A percentile compares a stretch with the other conserved stretches of the same genome.
These are phyloP conservation scores for Prunus yedoensis DNA, from an alignment of 331 rosid species.

Conservation along the genomic window DNA sequence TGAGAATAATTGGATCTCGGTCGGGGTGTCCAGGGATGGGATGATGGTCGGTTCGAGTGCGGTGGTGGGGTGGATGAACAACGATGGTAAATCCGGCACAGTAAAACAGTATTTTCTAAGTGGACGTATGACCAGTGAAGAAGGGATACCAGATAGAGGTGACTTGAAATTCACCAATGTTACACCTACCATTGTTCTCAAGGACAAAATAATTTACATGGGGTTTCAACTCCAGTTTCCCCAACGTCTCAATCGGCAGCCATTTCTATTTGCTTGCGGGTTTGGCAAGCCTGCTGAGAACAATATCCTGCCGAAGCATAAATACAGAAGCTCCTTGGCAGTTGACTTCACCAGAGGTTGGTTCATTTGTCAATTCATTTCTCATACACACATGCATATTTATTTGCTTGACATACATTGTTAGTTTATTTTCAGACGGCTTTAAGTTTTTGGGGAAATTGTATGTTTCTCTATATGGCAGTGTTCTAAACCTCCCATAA, in stretches of 20 bases:
- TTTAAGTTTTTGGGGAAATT: background rate
- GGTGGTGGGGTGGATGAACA: slow-evolving; percentile 3
- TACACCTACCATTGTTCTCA: background rate
- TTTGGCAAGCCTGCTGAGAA: background rate
- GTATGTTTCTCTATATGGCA: too few relatives aligned
- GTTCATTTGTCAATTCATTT: background rate
- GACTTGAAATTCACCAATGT: background rate
- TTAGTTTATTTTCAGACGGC: background rate
- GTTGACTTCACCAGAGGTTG: slow-evolving; percentile 9
- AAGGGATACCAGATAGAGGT: background rate
- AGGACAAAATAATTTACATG: slow-evolving; percentile 1
- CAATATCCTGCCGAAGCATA: background rate
- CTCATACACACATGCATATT: background rate
- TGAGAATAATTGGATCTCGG: background rate
- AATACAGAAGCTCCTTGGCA: background rate
- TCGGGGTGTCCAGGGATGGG: background rate
- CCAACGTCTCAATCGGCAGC: background rate
- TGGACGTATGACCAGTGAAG: background rate
- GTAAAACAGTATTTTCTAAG: background rate
- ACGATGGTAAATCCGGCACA: background rate
- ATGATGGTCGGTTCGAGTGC: slow-evolving; percentile 4
- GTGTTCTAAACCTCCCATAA: background rate
- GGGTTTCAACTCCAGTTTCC: slow-evolving; percentile 7
- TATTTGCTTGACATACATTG: background rate
- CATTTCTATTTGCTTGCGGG: slow-evolving; percentile 2